Conservation (phyloP, 257 asterid species). For the Nicotiana knightiana region DNA sequence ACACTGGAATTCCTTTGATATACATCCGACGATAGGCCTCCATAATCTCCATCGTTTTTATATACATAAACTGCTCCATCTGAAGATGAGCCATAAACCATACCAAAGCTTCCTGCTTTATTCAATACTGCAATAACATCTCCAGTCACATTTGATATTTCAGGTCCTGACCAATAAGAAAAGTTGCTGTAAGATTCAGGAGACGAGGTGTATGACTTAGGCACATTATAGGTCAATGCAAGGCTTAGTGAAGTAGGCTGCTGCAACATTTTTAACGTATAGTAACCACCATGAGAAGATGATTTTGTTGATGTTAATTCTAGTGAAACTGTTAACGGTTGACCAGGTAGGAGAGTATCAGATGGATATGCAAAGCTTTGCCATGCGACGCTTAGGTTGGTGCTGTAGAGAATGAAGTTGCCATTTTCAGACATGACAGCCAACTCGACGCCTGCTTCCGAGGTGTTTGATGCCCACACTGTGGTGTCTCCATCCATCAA, state of each 20-base stretch:
- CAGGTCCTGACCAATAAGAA: slow-evolving; percentile 84
- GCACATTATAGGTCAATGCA: slow-evolving; percentile 57
- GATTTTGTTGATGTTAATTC: slow-evolving; percentile 54
- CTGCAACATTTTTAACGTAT: slow-evolving; percentile 74
- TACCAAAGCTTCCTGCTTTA: slow-evolving; percentile 72
- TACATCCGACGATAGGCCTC: slow-evolving; percentile 33
- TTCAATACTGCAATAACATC: slow-evolving; percentile 60
- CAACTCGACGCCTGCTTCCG: slow-evolving; percentile 30
- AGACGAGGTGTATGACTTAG: slow-evolving; percentile 24
- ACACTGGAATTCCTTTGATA: slow-evolving; percentile 45
- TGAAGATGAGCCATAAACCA: slow-evolving; percentile 58
- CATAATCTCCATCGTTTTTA: slow-evolving; percentile 63
- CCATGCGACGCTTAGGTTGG: slow-evolving; percentile 41
- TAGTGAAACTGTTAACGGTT: slow-evolving; percentile 41
- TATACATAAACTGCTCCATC: slow-evolving; percentile 74
- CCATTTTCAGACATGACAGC: slow-evolving; percentile 66
- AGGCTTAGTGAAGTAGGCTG: slow-evolving; percentile 67
- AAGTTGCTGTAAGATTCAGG: slow-evolving; percentile 42
- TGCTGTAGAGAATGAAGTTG: slow-evolving; percentile 54
- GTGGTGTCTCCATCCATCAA: slow-evolving; percentile 39
- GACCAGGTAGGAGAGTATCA: slow-evolving; percentile 88
- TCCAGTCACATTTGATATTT: slow-evolving; percentile 73
- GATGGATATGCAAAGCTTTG: slow-evolving; percentile 79
- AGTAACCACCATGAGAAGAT: slow-evolving; percentile 54
- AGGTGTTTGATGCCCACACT: slow-evolving; percentile 76